Evolutionary conservation across 352 stramenopile species (phyloP).

Genomic region (Globisporangium takayamanum): DNA sequence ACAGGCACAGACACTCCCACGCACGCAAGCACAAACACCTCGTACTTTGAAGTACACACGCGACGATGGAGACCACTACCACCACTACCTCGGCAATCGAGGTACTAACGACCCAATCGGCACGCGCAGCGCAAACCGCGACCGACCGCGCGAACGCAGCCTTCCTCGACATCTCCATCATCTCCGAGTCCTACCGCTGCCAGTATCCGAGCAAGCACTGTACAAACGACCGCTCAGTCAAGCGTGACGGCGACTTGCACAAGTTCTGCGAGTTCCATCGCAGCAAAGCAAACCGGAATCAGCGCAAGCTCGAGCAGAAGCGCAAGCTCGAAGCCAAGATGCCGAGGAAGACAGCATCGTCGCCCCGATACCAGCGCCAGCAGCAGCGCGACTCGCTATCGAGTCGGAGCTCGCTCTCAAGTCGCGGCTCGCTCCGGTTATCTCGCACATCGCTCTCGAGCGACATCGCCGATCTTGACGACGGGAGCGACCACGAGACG

Average conservation of each 20-base stretch:
- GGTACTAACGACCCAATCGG: not conserved
- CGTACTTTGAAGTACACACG: not conserved
- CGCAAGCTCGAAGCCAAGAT: slow-evolving; percentile 13
- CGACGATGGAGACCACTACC: not conserved
- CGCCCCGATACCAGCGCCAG: slow-evolving; percentile 7
- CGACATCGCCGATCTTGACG: not conserved
- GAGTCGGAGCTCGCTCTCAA: slow-evolving; percentile 1
- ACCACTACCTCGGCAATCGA: not conserved
- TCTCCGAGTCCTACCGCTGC: slow-evolving; percentile 18
- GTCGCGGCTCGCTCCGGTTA: not conserved
- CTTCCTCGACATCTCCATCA: slow-evolving; percentile 10
- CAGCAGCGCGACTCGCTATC: not conserved
- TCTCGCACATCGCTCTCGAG: slow-evolving; percentile 5
- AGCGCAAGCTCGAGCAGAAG: slow-evolving; percentile 29
- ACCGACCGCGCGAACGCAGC: slow-evolving; percentile 2
- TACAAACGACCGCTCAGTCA: slow-evolving; percentile 17
- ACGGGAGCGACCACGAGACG: not conserved
- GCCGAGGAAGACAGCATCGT: not conserved
- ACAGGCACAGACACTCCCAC: not conserved
- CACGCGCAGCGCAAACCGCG: slow-evolving; percentile 4
- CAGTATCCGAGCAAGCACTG: slow-evolving; percentile 24
- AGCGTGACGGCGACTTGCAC: slow-evolving; percentile 28
- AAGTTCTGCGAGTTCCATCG: slow-evolving; percentile 31
- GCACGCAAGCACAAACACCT: not conserved
- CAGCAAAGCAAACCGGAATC: slow-evolving; percentile 30